Percentiles rank a stretch among this genome's conserved stretches.
Conservation (phyloP, 2,329 filamentous ascomycete species). For the Botrytis deweyae region DNA sequence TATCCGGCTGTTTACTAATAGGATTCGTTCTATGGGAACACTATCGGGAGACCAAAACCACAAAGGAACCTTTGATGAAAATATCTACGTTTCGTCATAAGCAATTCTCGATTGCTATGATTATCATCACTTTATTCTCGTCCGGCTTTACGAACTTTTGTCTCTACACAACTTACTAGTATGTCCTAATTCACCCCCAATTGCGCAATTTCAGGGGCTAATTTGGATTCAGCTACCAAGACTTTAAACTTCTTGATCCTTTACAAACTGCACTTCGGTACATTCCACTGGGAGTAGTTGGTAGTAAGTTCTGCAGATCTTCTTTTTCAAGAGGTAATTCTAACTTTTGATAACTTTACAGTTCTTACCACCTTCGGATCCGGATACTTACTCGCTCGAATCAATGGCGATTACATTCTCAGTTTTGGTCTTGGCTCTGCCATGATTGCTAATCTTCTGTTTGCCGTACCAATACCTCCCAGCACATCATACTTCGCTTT, state of each 20-base stretch:
- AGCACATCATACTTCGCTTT: constrained; percentile 66
- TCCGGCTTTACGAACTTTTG: constrained; percentile 67
- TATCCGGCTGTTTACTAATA: constrained; percentile 51
- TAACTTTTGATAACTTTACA: neutral
- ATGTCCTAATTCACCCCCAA: constrained; percentile 7
- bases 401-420: constrained; percentile 53
- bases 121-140: constrained; percentile 66
- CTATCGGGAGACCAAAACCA: constrained; percentile 53
- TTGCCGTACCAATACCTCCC: constrained; percentile 61
- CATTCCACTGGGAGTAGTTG: constrained; percentile 62
- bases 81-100: constrained; percentile 61
- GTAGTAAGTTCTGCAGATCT: constrained; percentile 37
- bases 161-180: constrained; percentile 64
- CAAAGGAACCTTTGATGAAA: constrained; percentile 61
- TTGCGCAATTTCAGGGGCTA: neutral
- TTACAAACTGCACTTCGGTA: constrained; percentile 69
- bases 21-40: constrained; percentile 26
- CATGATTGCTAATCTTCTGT: constrained; percentile 56
- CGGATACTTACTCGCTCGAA: constrained; percentile 32
- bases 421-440: constrained; percentile 45
- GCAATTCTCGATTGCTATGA: constrained; percentile 61
- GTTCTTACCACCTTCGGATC: constrained; percentile 29
- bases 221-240: constrained; percentile 53
- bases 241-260: constrained; percentile 59
- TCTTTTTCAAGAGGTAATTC: neutral